phyloP scores from a whole-genome alignment of 2,329 filamentous ascomycete species.

The Cladosporium sp. region DNA sequence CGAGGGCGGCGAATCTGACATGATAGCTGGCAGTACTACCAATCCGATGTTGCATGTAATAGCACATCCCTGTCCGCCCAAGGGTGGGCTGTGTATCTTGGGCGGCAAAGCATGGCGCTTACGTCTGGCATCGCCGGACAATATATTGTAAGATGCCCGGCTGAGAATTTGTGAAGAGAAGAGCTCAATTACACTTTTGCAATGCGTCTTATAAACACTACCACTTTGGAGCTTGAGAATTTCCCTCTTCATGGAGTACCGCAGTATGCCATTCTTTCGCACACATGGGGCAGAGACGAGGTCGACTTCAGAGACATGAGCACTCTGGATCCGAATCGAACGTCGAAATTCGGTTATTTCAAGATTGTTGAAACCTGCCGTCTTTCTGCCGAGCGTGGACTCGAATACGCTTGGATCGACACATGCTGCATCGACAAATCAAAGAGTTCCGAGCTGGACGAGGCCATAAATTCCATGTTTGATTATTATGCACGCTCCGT shows the following conservation, averaged over 20 bases:
- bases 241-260: conserved; percentile 1
- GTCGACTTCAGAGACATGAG: conserved; percentile 16
- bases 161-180: conserved; percentile 7
- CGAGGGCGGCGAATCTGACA: too few relatives aligned
- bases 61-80: too few relatives aligned
- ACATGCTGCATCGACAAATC: conserved; percentile 22
- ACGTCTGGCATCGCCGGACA: too few relatives aligned
- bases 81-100: not conserved
- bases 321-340: not conserved
- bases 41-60: too few relatives aligned
- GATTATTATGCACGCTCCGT: conserved; percentile 17
- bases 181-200: too few relatives aligned
- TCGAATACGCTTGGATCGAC: conserved; percentile 21
- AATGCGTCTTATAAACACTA: conserved; percentile 15
- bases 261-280: conserved; percentile 17
- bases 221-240: conserved; percentile 2
- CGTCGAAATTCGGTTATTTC: not conserved
- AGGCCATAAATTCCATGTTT: conserved; percentile 24
- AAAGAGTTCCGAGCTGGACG: conserved; percentile 17
- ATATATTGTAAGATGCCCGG: too few relatives aligned
- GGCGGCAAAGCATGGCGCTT: too few relatives aligned
- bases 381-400: conserved; percentile 1
- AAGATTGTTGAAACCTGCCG: conserved; percentile 4
- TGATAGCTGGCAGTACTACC: too few relatives aligned
- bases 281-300: conserved; percentile 15